Percentiles rank a stretch among this genome's conserved stretches.
Conservation (phyloP, 2,329 filamentous ascomycete genomes). For the Aspergillus luchuensis region DNA sequence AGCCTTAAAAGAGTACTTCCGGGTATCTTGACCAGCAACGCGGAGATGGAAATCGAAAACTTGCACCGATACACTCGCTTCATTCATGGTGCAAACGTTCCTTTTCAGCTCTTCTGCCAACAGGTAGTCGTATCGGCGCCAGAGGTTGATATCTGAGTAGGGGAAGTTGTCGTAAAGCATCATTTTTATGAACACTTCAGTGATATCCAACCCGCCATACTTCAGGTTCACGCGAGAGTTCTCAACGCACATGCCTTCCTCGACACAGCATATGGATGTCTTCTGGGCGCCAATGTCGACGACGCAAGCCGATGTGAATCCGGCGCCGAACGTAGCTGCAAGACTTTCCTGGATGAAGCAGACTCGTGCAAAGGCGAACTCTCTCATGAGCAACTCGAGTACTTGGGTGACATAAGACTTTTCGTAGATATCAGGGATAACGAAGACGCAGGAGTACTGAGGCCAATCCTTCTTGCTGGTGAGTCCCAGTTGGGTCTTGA, state of each 20-base stretch:
- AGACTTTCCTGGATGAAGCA: slow-evolving; percentile 97
- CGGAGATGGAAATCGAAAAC: slow-evolving; percentile 88
- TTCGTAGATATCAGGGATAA: slow-evolving; percentile 96
- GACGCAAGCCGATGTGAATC: slow-evolving; percentile 90
- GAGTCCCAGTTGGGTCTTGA: slow-evolving; percentile 80
- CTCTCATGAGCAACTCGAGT: slow-evolving; percentile 80
- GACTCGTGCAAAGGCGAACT: slow-evolving; percentile 85
- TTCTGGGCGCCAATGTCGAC: slow-evolving; percentile 97
- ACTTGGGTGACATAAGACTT: slow-evolving; percentile 85
- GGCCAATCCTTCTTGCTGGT: slow-evolving; percentile 77
- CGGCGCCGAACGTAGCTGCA: slow-evolving; percentile 90
- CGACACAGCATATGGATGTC: slow-evolving; percentile 94
- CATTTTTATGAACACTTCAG: slow-evolving; percentile 95
- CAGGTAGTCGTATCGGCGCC: slow-evolving; percentile 85
- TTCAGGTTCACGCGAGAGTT: slow-evolving; percentile 95
- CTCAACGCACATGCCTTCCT: slow-evolving; percentile 92
- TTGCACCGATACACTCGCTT: slow-evolving; percentile 85
- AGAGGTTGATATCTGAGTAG: slow-evolving; percentile 90
- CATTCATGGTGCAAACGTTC: slow-evolving; percentile 88
- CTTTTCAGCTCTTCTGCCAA: slow-evolving; percentile 94
- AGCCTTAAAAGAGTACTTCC: slow-evolving; percentile 93
- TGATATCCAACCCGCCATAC: slow-evolving; percentile 88
- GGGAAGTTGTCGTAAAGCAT: slow-evolving; percentile 96
- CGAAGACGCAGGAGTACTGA: slow-evolving; percentile 93
- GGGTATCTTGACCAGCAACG: slow-evolving; percentile 81